Conservation (phyloP, 192 early-diverging fungal genomes). For the Chytriomyces hyalinus region DNA sequence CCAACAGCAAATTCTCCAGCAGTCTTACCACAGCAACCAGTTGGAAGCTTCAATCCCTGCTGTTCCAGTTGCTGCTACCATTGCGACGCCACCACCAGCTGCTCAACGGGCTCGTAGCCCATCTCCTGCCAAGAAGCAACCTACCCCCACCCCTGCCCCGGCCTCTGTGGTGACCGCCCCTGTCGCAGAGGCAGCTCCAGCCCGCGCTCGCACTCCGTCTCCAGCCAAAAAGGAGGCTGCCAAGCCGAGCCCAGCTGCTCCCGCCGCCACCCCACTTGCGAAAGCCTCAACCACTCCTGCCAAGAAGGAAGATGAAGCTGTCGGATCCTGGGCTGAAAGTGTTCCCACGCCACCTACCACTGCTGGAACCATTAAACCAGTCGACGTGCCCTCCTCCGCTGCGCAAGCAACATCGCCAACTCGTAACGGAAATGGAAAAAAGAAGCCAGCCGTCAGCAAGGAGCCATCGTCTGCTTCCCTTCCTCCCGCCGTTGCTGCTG, state of each 20-base stretch:
- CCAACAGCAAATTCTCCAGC: slow-evolving; percentile 6
- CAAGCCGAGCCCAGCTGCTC: slow-evolving; percentile 9
- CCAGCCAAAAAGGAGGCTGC: not conserved
- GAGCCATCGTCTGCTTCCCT: not conserved
- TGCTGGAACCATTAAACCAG: too few species aligned
- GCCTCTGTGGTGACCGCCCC: slow-evolving; percentile 37
- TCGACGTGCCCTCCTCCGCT: too few species aligned
- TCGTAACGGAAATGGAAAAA: too few species aligned
- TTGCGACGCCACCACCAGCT: slow-evolving; percentile 29
- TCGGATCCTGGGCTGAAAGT: too few species aligned
- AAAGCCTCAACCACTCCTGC: not conserved
- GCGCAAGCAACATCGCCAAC: too few species aligned
- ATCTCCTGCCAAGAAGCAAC: slow-evolving; percentile 13
- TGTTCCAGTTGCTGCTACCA: slow-evolving; percentile 35
- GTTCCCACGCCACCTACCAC: too few species aligned
- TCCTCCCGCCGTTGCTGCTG: slow-evolving; percentile 16
- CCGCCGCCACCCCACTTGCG: not conserved
- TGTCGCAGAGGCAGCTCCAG: slow-evolving; percentile 3
- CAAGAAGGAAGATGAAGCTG: too few species aligned
- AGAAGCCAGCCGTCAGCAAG: too few species aligned
- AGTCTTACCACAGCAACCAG: not conserved
- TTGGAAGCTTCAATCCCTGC: too few species aligned
- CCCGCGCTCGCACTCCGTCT: slow-evolving; percentile 9
- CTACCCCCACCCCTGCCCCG: slow-evolving; percentile 31
- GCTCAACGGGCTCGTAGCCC: not conserved